phyloP scores from a whole-genome alignment of 495 filamentous ascomycete genomes.

The Aspergillus bridgeri region DNA sequence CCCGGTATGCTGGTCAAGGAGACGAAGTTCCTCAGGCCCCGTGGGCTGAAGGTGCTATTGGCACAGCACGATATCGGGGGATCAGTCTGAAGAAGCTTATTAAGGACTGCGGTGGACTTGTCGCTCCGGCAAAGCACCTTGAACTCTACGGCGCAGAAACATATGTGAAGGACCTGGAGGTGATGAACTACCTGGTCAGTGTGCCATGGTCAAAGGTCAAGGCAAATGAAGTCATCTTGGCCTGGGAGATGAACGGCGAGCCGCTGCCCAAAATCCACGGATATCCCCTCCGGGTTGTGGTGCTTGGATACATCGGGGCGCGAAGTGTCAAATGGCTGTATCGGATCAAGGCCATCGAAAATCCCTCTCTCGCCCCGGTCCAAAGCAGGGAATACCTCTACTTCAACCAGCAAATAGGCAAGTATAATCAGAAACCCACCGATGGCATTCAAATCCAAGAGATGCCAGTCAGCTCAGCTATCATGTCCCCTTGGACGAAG shows the following conservation, averaged over 20 bases:
- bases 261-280: slow-evolving; percentile 64
- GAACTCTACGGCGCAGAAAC: slow-evolving; percentile 65
- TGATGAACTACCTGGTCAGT: slow-evolving; percentile 60
- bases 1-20: slow-evolving; percentile 59
- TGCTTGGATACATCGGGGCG: slow-evolving; percentile 58
- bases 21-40: slow-evolving; percentile 68
- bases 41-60: slow-evolving; percentile 65
- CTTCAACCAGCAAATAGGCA: slow-evolving; percentile 39
- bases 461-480: slow-evolving; percentile 48
- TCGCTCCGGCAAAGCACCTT: slow-evolving; percentile 53
- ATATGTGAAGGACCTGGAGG: slow-evolving; percentile 61
- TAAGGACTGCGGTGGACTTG: slow-evolving; percentile 60
- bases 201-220: slow-evolving; percentile 65
- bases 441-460: slow-evolving; percentile 45
- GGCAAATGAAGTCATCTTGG: slow-evolving; percentile 61
- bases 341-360: slow-evolving; percentile 35
- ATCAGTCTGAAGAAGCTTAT: slow-evolving; percentile 64
- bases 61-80: slow-evolving; percentile 59
- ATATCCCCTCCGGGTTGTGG: slow-evolving; percentile 58
- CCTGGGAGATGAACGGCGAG: slow-evolving; percentile 69
- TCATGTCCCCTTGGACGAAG: slow-evolving; percentile 35
- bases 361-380: slow-evolving; percentile 39
- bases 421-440: slow-evolving; percentile 31
- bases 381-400: slow-evolving; percentile 48
- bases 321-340: slow-evolving; percentile 44